phyloP scores from a whole-genome alignment of 352 stramenopile genomes.

The Hyaloperonospora brassicae region DNA sequence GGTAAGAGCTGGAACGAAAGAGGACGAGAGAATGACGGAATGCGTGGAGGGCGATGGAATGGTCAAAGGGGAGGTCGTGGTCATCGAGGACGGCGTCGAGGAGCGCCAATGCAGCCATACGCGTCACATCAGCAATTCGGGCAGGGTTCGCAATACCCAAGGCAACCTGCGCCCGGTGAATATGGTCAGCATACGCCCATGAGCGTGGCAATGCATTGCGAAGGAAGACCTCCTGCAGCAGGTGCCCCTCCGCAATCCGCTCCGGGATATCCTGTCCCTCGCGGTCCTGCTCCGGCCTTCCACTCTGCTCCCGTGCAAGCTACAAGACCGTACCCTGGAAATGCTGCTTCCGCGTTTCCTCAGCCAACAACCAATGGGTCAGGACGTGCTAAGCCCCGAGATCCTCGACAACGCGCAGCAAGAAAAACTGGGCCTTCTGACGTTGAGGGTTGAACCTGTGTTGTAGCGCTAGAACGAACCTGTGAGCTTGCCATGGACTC shows the following conservation, averaged over 20 bases:
- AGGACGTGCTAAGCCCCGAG: constrained; percentile 26
- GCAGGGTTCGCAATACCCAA: constrained; percentile 13
- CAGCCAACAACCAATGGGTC: constrained; percentile 8
- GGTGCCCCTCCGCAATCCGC: constrained; percentile 3
- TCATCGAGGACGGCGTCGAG: constrained; percentile 25
- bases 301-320: constrained; percentile 11
- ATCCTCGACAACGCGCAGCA: constrained; percentile 31
- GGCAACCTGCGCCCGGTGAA: constrained; percentile 14
- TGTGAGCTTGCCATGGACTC: constrained; percentile 4
- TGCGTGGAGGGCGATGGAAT: constrained; percentile 18
- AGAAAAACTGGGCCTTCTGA: constrained; percentile 11
- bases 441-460: constrained; percentile 11
- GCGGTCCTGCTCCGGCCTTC: constrained; percentile 13
- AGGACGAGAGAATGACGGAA: constrained; percentile 30
- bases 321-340: constrained; percentile 7
- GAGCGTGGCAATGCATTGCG: constrained; percentile 18
- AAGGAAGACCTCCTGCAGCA: constrained; percentile 6
- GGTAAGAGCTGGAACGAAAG: constrained; percentile 28
- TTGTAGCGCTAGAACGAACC: constrained; percentile 7
- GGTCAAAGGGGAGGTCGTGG: constrained; percentile 27
- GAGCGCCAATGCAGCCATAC: constrained; percentile 17
- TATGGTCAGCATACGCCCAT: constrained; percentile 17
- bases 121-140: constrained; percentile 15
- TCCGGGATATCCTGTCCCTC: constrained; percentile 15
- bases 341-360: constrained; percentile 14